Conservation (phyloP, 345 rosid genomes). For the Bruguiera sexangula region DNA sequence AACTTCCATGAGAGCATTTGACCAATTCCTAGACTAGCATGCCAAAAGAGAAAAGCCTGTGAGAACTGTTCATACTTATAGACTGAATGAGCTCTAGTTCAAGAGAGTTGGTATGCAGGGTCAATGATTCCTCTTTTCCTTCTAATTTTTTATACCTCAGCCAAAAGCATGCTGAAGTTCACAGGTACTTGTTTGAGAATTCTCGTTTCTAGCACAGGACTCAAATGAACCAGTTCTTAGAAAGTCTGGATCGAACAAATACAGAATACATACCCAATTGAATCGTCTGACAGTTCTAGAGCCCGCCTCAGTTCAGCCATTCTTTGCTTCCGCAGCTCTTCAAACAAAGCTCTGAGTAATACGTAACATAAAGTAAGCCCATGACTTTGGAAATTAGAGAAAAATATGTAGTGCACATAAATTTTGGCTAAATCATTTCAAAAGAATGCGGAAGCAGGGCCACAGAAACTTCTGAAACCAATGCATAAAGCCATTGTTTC, state of each 20-base stretch:
- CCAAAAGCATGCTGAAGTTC: background rate
- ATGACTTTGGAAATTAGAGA: background rate
- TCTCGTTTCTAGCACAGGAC: too few relatives aligned
- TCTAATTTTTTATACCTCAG: background rate
- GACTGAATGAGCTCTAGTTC: background rate
- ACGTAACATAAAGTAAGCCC: conserved; percentile 8
- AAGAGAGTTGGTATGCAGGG: background rate
- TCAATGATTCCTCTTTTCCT: background rate
- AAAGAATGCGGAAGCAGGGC: background rate
- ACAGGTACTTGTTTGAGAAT: background rate
- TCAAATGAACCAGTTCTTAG: too few relatives aligned
- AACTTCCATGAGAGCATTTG: background rate
- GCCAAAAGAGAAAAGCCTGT: too few relatives aligned
- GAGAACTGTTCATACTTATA: background rate
- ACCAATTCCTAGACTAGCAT: background rate
- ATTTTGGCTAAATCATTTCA: background rate
- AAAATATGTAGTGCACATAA: conserved; percentile 2
- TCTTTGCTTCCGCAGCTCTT: conserved; percentile 76
- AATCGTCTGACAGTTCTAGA: conserved; percentile 61
- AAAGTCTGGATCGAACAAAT: background rate
- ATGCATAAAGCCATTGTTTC: too few relatives aligned
- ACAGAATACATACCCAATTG: conserved; percentile 62
- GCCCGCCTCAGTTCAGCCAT: conserved; percentile 70
- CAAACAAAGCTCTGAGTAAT: conserved; percentile 67
- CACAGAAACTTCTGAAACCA: too few relatives aligned